phyloP scores from a whole-genome alignment of 139 green algal genomes.

The Dunaliella primolecta region DNA sequence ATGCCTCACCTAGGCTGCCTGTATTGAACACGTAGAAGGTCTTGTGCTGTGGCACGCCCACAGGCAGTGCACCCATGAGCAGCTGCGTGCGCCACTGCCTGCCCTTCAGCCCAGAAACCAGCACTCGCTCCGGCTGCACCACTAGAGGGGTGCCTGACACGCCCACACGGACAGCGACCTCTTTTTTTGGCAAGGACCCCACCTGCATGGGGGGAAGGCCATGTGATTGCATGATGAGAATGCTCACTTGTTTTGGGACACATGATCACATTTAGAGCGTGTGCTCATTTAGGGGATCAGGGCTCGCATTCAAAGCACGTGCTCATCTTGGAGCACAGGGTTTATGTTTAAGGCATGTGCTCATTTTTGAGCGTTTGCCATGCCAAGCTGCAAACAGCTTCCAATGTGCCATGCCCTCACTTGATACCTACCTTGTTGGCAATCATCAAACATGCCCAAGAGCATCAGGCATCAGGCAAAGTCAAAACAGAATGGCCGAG shows the following conservation, averaged over 20 bases:
- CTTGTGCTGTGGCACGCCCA: conserved; percentile 17
- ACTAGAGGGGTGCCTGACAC: conserved; percentile 53
- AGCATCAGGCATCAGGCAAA: no score
- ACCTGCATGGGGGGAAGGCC: conserved; percentile 40
- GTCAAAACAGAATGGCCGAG: no score
- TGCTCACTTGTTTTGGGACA: no score
- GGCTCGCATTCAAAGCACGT: no score
- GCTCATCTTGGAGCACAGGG: no score
- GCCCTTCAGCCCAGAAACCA: conserved; percentile 28
- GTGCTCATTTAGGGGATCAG: no score
- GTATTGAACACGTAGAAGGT: conserved; percentile 56
- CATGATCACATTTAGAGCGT: not conserved
- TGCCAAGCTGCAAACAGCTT: no score
- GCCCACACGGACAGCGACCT: conserved; percentile 52
- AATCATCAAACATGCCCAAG: no score
- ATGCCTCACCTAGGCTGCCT: conserved; percentile 34
- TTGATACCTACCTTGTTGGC: no score
- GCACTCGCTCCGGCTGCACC: conserved; percentile 46
- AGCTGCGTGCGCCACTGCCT: conserved; percentile 27
- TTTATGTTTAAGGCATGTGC: no score
- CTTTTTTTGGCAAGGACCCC: conserved; percentile 34
- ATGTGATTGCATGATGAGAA: not conserved
- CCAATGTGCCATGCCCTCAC: no score
- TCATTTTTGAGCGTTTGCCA: no score
- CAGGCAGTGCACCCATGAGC: conserved; percentile 35